Conservation (phyloP, 208 protist genomes). For the Crithidia sp. region DNA sequence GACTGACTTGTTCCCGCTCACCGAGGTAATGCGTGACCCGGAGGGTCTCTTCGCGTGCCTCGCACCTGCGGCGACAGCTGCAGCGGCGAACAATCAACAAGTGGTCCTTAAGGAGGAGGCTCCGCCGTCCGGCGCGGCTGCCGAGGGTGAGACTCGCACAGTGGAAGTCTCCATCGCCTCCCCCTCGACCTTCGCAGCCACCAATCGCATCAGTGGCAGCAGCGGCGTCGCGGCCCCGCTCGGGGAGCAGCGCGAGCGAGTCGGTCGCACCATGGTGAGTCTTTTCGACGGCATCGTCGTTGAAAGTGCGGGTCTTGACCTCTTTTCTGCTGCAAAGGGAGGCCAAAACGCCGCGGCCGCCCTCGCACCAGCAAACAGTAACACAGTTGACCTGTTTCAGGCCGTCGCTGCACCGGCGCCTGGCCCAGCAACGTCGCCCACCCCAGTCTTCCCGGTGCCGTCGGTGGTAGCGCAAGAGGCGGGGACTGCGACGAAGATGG, state of each 20-base stretch:
- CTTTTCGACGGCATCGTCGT: slow-evolving; percentile 39
- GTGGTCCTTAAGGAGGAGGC: slow-evolving; percentile 1
- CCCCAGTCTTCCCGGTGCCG: not conserved
- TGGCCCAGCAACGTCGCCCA: no score
- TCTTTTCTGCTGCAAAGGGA: slow-evolving; percentile 6
- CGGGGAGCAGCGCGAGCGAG: slow-evolving; percentile 15
- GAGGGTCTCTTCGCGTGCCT: slow-evolving; percentile 41
- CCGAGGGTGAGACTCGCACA: not conserved
- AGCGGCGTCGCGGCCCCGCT: not conserved
- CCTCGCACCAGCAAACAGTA: not conserved
- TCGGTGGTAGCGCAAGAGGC: not conserved
- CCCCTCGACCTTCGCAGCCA: slow-evolving; percentile 24
- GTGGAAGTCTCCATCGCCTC: slow-evolving; percentile 5
- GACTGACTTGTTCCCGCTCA: slow-evolving; percentile 39
- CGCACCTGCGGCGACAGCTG: not conserved
- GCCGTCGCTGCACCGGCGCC: not conserved
- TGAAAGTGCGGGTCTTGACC: slow-evolving; percentile 14
- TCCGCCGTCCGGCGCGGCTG: not conserved
- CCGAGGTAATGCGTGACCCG: slow-evolving; percentile 26
- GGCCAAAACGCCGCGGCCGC: not conserved
- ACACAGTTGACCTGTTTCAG: slow-evolving; percentile 9
- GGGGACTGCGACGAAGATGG: not conserved
- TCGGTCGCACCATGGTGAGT: slow-evolving; percentile 43
- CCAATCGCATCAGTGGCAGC: not conserved
- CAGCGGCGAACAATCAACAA: not conserved